A percentile compares a stretch with the other conserved stretches of the same genome.
These are phyloP conservation scores for Tympanopsis confertula DNA, from an alignment of 2,329 filamentous ascomycete species.

Conservation along the genomic window DNA sequence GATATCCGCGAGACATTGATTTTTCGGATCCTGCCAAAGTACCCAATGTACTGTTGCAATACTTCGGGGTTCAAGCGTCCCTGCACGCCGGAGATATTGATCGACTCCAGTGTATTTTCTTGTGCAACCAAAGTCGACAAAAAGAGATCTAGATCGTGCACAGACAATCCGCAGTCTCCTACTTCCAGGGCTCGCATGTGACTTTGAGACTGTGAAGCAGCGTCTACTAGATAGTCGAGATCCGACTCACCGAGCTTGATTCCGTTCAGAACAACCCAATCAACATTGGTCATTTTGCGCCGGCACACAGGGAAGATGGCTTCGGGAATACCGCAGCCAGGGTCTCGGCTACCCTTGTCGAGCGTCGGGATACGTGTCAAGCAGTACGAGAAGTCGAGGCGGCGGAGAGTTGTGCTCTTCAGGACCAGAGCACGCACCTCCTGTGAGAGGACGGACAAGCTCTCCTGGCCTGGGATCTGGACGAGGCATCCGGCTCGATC, in stretches of 20 bases:
- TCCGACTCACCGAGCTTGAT: constrained; percentile 62
- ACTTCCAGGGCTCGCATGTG: constrained; percentile 58
- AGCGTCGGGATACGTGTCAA: constrained; percentile 43
- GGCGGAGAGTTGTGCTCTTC: constrained; percentile 49
- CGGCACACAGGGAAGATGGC: constrained; percentile 58
- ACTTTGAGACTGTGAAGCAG: constrained; percentile 52
- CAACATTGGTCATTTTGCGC: constrained; percentile 55
- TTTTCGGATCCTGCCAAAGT: constrained; percentile 54
- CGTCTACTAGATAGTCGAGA: constrained; percentile 53
- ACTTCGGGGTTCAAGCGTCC: constrained; percentile 50
- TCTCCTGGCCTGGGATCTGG: constrained; percentile 19
- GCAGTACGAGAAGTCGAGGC: constrained; percentile 44
- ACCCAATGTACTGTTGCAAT: constrained; percentile 56
- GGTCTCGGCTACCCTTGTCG: constrained; percentile 35
- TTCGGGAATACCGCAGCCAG: constrained; percentile 58
- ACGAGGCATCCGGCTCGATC: constrained; percentile 46
- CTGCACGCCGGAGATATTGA: constrained; percentile 57
- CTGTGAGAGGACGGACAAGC: constrained; percentile 47
- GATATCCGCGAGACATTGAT: constrained; percentile 55
- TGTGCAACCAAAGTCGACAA: constrained; percentile 53
- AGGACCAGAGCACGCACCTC: constrained; percentile 57
- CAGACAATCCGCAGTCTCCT: constrained; percentile 47
- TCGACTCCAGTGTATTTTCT: constrained; percentile 52
- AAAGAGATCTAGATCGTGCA: constrained; percentile 46
- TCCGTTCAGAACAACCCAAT: constrained; percentile 59